phyloP scores from a whole-genome alignment of 164 flowering plant genomes.

The Houttuynia cordata region DNA sequence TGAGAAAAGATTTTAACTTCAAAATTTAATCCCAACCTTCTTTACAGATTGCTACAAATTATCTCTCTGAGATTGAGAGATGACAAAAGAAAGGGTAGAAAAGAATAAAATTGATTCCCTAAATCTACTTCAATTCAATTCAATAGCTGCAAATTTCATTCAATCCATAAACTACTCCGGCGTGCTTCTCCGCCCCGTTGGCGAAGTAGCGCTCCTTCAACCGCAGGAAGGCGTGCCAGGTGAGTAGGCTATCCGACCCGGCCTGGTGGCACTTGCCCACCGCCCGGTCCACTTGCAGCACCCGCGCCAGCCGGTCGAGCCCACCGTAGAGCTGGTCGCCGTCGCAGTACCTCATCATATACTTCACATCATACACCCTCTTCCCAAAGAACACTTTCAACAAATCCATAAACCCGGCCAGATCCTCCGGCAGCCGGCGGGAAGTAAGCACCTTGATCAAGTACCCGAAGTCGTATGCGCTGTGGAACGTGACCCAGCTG shows the following conservation, averaged over 20 bases:
- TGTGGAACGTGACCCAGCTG: slow-evolving; percentile 53
- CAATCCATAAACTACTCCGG: slow-evolving; percentile 18
- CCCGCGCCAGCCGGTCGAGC: slow-evolving; percentile 25
- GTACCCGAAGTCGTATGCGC: slow-evolving; percentile 56
- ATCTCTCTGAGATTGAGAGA: not conserved
- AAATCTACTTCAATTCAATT: not conserved
- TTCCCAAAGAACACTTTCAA: slow-evolving; percentile 27
- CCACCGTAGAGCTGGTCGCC: slow-evolving; percentile 28
- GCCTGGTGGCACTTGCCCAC: slow-evolving; percentile 52
- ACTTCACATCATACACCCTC: slow-evolving; percentile 41
- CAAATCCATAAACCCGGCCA: slow-evolving; percentile 21
- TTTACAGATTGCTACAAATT: no score
- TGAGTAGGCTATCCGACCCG: slow-evolving; percentile 52
- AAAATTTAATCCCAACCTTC: no score
- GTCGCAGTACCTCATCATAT: slow-evolving; percentile 29
- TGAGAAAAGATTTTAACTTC: no score
- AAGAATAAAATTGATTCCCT: not conserved
- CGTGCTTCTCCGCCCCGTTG: slow-evolving; percentile 12
- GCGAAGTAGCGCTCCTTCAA: slow-evolving; percentile 18
- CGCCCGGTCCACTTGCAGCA: slow-evolving; percentile 24
- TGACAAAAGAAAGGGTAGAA: not conserved
- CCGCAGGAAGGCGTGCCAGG: slow-evolving; percentile 33
- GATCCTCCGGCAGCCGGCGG: slow-evolving; percentile 20
- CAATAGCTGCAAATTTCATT: slow-evolving; percentile 2
- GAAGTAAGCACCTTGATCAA: slow-evolving; percentile 31